phyloP scores from a whole-genome alignment of 2,329 filamentous ascomycete genomes.

The Botrytis porri region DNA sequence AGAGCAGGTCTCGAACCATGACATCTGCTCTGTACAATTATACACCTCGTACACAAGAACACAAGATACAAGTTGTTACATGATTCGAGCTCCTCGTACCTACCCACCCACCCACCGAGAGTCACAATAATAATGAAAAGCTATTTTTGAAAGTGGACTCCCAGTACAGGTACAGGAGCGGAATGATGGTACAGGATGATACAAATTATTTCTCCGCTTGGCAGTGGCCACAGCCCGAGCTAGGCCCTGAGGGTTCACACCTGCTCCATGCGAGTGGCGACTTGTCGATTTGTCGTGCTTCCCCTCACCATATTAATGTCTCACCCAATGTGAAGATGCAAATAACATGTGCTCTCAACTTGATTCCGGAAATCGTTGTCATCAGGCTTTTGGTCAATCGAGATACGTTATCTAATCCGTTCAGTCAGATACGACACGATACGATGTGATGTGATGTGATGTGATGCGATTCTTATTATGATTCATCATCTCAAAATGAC shows the following conservation, averaged over 20 bases:
- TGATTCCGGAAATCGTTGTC: not conserved
- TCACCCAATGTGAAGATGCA: not conserved
- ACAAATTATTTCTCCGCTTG: constrained; percentile 12
- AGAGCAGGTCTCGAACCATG: not conserved
- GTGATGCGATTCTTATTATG: not conserved
- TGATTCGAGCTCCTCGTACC: too few species aligned
- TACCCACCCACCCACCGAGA: too few species aligned
- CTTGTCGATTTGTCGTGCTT: not conserved
- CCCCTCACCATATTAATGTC: not conserved
- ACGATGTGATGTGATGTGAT: too few species aligned
- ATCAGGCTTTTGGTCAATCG: not conserved
- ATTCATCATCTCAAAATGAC: not conserved
- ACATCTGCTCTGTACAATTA: not conserved
- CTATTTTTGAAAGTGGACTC: constrained; percentile 8
- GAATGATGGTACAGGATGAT: not conserved
- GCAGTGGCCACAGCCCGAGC: not conserved
- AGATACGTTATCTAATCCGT: not conserved
- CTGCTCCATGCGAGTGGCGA: not conserved
- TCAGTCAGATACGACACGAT: not conserved
- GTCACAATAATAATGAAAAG: not conserved
- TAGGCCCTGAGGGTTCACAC: not conserved
- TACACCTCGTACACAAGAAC: not conserved
- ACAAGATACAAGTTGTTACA: not conserved
- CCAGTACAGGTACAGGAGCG: not conserved
- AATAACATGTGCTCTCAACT: not conserved